These are phyloP conservation scores for Bothriochloa decipiens DNA, from an alignment of 176 grass and related monocot species.

Conservation along the genomic window DNA sequence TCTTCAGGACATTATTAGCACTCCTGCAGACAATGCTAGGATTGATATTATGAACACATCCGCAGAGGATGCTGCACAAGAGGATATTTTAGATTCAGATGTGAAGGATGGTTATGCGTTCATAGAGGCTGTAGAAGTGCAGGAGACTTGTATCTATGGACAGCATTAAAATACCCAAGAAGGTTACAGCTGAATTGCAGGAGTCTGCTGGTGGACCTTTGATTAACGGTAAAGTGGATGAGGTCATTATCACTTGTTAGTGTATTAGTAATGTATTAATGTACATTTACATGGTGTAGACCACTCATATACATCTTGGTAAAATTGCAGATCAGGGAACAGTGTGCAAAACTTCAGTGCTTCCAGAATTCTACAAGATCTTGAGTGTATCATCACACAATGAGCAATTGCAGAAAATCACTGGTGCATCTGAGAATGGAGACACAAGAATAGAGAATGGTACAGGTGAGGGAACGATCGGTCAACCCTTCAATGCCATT, in stretches of 20 bases:
- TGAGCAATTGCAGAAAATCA: slow-evolving; percentile 7
- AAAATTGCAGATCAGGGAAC: slow-evolving; percentile 5
- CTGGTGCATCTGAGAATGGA: slow-evolving; percentile 6
- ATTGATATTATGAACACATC: slow-evolving; percentile 40
- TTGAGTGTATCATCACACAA: slow-evolving; percentile 19
- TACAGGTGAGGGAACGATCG: not conserved
- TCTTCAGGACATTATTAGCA: slow-evolving; percentile 37
- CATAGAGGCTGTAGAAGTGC: slow-evolving; percentile 8
- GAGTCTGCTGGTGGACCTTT: slow-evolving; percentile 11
- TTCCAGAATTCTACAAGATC: slow-evolving; percentile 8
- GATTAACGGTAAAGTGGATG: slow-evolving; percentile 33
- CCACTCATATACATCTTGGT: slow-evolving; percentile 15
- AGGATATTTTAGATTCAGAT: slow-evolving; percentile 22
- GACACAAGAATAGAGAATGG: not conserved
- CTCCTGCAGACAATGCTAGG: slow-evolving; percentile 34
- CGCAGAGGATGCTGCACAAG: slow-evolving; percentile 11
- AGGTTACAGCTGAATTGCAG: slow-evolving; percentile 4
- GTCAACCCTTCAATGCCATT: not conserved
- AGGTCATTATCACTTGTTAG: not conserved
- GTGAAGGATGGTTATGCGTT: slow-evolving; percentile 6
- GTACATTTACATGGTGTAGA: slow-evolving; percentile 17
- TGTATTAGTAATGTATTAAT: not conserved
- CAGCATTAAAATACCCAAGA: slow-evolving; percentile 9
- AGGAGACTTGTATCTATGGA: slow-evolving; percentile 30
- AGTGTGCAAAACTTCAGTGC: not conserved